Evolutionary conservation across 257 asterid genomes (phyloP), one percentile per base, ranked within the genome.

Genomic region (Solanum virginianum): DNA sequence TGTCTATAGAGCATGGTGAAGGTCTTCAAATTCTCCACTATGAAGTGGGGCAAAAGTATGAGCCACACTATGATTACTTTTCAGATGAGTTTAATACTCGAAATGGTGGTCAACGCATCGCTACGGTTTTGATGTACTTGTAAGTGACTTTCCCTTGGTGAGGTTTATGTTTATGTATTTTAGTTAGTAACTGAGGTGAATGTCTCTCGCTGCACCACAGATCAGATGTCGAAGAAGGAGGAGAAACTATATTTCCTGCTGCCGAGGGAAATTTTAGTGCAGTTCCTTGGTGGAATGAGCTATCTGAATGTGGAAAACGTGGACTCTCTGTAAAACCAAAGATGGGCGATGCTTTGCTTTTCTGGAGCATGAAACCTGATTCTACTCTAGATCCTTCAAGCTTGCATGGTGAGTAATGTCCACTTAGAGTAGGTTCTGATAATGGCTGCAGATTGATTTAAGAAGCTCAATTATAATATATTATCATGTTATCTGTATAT

Each of bases 341-440:
- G 89, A 95, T 85, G 98, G 99, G 99, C 7, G 99, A 95, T 89
- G 99, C 99, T 6, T 90, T 97, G 80, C 98, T 97, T 80, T 97
- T 97, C 92, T 97, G 99, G 99, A 97, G 99, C 91, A 92, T 97
- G 99, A 94, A 87, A 43, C 99, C 99, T 53, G 99, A 97, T n/a
- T 97, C 94, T 55, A 87, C 94, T 87, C 89, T 94, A 80, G 99
- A 97, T 89, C 94, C 98, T 65, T 92, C 99, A 80, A 97, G 99
- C 90, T 89, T 97, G 93, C 99, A 97, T 1, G 98, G 99, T 97
- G 63, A 90, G 99, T 91, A 54, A 54, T 83, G 39, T 69, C 53
- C 62, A 69, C 62, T 69, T n/a, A 36, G 69, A 83, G 71, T 47
- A 32, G 54, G 20, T 83, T 36, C 26, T 9, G 11, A 15, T 16